Evolutionary conservation across 2,329 filamentous ascomycete species (phyloP).

Genomic region (Stagonosporopsis vannaccii): DNA sequence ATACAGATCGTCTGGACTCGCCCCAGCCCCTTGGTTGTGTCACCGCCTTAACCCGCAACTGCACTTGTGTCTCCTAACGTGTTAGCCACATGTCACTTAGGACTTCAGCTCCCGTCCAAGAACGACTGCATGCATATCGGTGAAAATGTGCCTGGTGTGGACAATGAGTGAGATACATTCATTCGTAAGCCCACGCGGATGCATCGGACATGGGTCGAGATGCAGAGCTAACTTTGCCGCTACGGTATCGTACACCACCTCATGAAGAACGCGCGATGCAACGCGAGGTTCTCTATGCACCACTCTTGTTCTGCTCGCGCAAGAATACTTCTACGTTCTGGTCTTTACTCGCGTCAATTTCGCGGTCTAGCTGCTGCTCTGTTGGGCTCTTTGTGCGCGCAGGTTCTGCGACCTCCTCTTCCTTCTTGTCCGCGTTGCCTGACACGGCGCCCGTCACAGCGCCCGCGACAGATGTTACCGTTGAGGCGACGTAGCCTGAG

Average conservation of each 20-base stretch:
- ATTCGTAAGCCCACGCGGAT: background rate
- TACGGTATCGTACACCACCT: constrained; percentile 12
- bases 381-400: constrained; percentile 37
- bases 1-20: background rate
- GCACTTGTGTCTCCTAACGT: background rate
- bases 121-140: background rate
- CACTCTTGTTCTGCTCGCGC: constrained; percentile 35
- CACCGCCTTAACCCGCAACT: background rate
- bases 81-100: background rate
- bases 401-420: constrained; percentile 22
- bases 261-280: background rate
- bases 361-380: constrained; percentile 38
- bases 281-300: constrained; percentile 4
- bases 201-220: background rate
- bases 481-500: constrained; percentile 34
- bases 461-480: constrained; percentile 43
- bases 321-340: constrained; percentile 44
- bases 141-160: background rate
- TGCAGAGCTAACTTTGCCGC: background rate
- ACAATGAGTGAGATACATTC: background rate
- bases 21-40: background rate
- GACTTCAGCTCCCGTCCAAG: background rate
- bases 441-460: constrained; percentile 35
- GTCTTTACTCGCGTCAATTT: constrained; percentile 40
- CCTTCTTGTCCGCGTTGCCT: constrained; percentile 35